These are phyloP conservation scores for Eucalyptus leucophloia DNA, from an alignment of 345 rosid genomes.

Conservation along the genomic window DNA sequence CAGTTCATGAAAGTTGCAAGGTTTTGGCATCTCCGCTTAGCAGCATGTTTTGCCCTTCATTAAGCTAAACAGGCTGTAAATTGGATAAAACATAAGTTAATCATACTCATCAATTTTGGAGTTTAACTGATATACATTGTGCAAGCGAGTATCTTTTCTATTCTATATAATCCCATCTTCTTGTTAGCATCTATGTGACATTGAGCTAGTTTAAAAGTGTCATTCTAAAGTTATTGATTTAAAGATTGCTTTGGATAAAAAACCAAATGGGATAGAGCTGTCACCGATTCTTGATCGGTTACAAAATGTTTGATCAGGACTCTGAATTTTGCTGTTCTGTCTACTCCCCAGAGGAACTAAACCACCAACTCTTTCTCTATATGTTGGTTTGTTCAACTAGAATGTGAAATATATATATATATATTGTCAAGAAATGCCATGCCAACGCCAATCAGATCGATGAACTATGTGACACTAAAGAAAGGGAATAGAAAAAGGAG, in stretches of 20 bases:
- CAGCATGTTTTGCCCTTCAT: background rate
- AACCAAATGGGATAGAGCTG: background rate
- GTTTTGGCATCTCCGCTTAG: background rate
- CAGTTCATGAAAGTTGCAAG: background rate
- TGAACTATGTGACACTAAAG: background rate
- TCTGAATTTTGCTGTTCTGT: background rate
- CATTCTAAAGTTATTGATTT: no score
- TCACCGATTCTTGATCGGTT: background rate
- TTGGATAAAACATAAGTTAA: background rate
- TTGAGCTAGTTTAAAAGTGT: background rate
- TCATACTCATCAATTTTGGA: background rate
- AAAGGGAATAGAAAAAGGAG: background rate
- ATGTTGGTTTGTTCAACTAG: background rate
- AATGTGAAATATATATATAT: background rate
- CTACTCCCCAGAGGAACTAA: background rate
- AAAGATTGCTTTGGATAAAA: background rate
- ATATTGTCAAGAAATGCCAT: background rate
- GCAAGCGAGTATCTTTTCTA: background rate
- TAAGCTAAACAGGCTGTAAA: background rate
- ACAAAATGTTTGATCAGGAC: background rate
- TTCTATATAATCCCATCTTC: background rate
- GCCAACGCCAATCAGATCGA: background rate
- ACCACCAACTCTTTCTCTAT: background rate
- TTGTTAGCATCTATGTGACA: background rate
- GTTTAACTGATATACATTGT: background rate